phyloP scores from a whole-genome alignment of 225 moss, liverwort and hornwort species.

The Anthoceros angustus region DNA sequence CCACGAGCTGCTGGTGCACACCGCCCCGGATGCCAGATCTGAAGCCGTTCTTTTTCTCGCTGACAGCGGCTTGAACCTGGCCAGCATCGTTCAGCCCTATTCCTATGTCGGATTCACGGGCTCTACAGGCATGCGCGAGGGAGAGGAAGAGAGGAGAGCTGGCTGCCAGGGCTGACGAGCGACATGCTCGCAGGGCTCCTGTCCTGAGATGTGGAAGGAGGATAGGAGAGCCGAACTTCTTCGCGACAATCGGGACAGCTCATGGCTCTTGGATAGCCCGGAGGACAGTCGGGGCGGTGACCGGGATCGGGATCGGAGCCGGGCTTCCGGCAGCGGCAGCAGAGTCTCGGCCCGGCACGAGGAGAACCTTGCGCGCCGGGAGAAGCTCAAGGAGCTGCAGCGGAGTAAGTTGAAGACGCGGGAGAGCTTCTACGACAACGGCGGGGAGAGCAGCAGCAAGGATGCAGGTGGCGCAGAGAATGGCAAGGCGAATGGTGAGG shows the following conservation, averaged over 20 bases:
- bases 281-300: background rate
- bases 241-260: background rate
- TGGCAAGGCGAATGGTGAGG: background rate
- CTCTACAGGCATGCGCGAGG: no score
- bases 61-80: no score
- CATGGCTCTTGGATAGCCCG: background rate
- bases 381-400: constrained; percentile 5
- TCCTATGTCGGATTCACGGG: no score
- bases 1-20: no score
- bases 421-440: background rate
- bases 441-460: background rate
- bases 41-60: no score
- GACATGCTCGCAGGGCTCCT: background rate
- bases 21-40: no score
- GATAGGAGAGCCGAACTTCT: background rate
- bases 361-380: background rate
- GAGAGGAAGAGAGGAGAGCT: no score
- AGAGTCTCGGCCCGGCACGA: background rate
- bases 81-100: no score
- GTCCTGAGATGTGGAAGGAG: background rate
- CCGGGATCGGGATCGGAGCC: background rate
- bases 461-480: background rate
- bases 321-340: background rate
- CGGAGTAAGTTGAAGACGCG: background rate
- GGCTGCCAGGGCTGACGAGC: background rate